Evolutionary conservation across 75 land plant genomes (phyloP), one percentile per base, ranked within the genome.

Genomic region (Selaginella tamariscina): DNA sequence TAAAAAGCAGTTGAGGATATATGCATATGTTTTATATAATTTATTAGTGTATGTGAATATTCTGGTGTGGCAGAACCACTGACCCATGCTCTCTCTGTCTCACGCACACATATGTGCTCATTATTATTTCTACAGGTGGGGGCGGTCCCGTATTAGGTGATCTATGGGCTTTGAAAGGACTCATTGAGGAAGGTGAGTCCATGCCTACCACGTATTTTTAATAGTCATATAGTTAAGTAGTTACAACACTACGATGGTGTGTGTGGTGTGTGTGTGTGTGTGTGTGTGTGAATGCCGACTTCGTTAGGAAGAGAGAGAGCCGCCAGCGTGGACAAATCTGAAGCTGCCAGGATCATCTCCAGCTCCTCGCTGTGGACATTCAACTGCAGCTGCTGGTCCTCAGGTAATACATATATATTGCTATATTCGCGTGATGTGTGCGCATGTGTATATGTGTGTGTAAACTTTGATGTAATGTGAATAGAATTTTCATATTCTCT

Each of bases 111-210:
- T 5, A 39, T 15, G 15, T 39, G 49, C 49, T 39, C 15, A 39
- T n/a, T 28, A 31, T 49, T 20, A 22, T 13, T n/a, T 65, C 70
- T 55, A 55, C 74, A 94, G 98, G 96, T 70, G 96, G 88, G 32
- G 91, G 98, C 54, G 98, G 98, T 28, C 82, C 91, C 29, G 86
- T 89, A 18, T 82, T 94, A 88, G 96, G 98, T 56, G 98, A 94
- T 74, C 71, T 94, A 55, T 94, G 98, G 98, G 98, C 98, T 33
- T 68, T 89, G 30, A 94, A 89, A 72, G 98, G 98, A 20, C 82
- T 94, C 18, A 78, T 89, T 69, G 96, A 87, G 64, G 98, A 85
- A 84, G 98, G 98, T 93, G 68, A 32, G 9, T 59, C 5, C 9
- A 39, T 49, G 11, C 20, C 54, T 49, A 49, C 18, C 11, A 49